Conservation (phyloP, 306 rosid species). For the Cucurbita maxima region DNA sequence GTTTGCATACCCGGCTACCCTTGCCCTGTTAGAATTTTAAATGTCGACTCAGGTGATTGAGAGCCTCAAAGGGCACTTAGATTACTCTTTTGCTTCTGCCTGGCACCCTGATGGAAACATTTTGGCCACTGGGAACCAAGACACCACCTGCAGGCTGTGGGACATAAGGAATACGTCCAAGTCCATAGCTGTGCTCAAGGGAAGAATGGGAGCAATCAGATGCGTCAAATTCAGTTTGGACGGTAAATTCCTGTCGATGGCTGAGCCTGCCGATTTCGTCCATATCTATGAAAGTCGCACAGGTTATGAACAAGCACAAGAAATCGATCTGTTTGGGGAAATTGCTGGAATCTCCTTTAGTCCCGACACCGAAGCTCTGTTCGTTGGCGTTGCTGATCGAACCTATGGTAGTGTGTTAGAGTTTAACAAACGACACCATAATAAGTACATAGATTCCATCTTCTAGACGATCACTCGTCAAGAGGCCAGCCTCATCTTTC, state of each 20-base stretch:
- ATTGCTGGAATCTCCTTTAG: constrained; percentile 80
- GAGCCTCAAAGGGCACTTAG: constrained; percentile 73
- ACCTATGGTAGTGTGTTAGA: constrained; percentile 76
- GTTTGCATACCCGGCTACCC: background rate
- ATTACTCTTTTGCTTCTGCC: constrained; percentile 80
- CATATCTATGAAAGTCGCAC: constrained; percentile 44
- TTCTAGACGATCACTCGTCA: constrained; percentile 12
- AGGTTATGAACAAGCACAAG: constrained; percentile 49
- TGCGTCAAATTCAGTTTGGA: constrained; percentile 50
- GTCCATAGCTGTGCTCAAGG: constrained; percentile 67
- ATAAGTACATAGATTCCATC: constrained; percentile 28
- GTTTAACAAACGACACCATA: constrained; percentile 36
- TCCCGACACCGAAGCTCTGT: constrained; percentile 73
- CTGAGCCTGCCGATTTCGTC: constrained; percentile 91
- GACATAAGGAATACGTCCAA: constrained; percentile 70
- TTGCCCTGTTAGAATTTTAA: too few species aligned
- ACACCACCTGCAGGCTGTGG: constrained; percentile 91
- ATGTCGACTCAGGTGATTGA: constrained; percentile 27
- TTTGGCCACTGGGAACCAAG: constrained; percentile 93
- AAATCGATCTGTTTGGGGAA: constrained; percentile 84
- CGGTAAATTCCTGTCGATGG: constrained; percentile 76
- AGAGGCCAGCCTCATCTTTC: background rate
- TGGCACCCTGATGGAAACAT: constrained; percentile 90
- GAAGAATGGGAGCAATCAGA: constrained; percentile 88
- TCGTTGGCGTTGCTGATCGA: constrained; percentile 73